Conservation (phyloP, 805 yeast species). For the Yueomyces sinensis region DNA sequence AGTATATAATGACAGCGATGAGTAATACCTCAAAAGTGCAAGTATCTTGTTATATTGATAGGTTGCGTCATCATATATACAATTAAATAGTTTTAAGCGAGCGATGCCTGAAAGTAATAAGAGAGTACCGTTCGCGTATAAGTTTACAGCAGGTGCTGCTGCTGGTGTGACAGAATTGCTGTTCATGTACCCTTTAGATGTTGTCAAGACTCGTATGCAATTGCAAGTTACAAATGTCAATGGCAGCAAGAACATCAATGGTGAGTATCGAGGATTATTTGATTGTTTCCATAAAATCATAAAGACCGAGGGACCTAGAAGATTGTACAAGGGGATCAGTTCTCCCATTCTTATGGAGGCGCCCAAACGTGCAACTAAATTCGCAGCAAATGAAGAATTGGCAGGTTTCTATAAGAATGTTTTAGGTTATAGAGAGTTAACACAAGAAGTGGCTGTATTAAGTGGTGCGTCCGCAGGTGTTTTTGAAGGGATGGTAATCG, state of each 20-base stretch:
- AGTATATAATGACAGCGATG: too few relatives aligned
- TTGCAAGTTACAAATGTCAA: constrained; percentile 39
- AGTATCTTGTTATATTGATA: too few relatives aligned
- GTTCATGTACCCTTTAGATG: constrained; percentile 94
- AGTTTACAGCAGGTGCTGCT: constrained; percentile 82
- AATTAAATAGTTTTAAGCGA: too few relatives aligned
- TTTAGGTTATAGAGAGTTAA: constrained; percentile 37
- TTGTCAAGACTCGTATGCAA: constrained; percentile 93
- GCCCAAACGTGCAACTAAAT: constrained; percentile 96
- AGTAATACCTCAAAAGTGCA: too few relatives aligned
- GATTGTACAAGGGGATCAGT: constrained; percentile 83
- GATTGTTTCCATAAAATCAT: constrained; percentile 78
- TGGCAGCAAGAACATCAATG: too few relatives aligned
- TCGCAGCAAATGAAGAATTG: constrained; percentile 97
- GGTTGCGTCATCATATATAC: too few relatives aligned
- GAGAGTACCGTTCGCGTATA: constrained; percentile 74
- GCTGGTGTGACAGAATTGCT: constrained; percentile 96
- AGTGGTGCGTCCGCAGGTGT: constrained; percentile 99
- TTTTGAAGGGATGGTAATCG: constrained; percentile 90
- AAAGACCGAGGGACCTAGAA: constrained; percentile 68
- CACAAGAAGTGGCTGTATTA: constrained; percentile 71
- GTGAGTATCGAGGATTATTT: constrained; percentile 58
- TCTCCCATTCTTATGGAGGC: constrained; percentile 99
- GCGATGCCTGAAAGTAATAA: background rate
- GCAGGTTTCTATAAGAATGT: constrained; percentile 77